Percentiles rank a stretch among this genome's conserved stretches.
Evolutionary conservation across 2,329 filamentous ascomycete species (phyloP).

Genomic region (Fusarium sambucinum): DNA sequence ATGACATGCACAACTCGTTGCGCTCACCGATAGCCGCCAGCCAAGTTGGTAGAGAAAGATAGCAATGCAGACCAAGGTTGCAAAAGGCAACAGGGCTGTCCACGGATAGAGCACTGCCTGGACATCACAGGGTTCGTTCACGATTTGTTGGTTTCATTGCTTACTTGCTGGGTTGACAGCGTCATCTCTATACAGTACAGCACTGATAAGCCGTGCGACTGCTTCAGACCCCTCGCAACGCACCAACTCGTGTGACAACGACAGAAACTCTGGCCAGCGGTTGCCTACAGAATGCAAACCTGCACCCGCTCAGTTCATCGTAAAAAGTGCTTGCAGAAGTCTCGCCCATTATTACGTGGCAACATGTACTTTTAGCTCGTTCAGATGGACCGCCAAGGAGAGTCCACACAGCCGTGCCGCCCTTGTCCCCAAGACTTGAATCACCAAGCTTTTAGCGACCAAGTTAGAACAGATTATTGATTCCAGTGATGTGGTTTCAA

Average conservation of each 20-base stretch:
- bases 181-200: conserved; percentile 43
- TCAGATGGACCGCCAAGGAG: conserved; percentile 48
- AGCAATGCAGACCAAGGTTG: conserved; percentile 13
- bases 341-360: conserved; percentile 49
- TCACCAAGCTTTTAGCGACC: conserved; percentile 17
- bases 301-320: conserved; percentile 6
- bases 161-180: conserved; percentile 33
- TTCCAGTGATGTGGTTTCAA: conserved; percentile 18
- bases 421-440: conserved; percentile 35
- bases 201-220: conserved; percentile 28
- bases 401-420: conserved; percentile 38
- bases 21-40: conserved; percentile 36
- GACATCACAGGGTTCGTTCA: conserved; percentile 1
- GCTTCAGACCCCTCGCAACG: conserved; percentile 28
- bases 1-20: conserved; percentile 45
- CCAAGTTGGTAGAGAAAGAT: conserved; percentile 21
- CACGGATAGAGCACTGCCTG: conserved; percentile 6
- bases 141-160: conserved; percentile 19
- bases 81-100: conserved; percentile 1
- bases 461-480: neutral
- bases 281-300: conserved; percentile 4
- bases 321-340: conserved; percentile 27
- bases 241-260: conserved; percentile 19
- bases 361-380: conserved; percentile 43
- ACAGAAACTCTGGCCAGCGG: conserved; percentile 18